phyloP scores from a whole-genome alignment of 2,329 filamentous ascomycete genomes.

The Lasiodiplodia theobromae region DNA sequence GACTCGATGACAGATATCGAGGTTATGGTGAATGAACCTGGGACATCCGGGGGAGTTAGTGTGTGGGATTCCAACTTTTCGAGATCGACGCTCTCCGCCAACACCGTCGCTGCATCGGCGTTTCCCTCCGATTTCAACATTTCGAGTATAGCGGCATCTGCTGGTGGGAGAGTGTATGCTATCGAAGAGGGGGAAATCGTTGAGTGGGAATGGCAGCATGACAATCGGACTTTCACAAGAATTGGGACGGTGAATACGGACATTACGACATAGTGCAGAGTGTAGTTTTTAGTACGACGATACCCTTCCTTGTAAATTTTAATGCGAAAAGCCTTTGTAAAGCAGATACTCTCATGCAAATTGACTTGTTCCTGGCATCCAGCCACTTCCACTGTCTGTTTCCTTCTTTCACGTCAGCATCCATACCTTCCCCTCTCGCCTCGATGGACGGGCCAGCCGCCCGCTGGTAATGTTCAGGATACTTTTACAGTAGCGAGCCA shows the following conservation, averaged over 20 bases:
- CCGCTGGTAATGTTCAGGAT: too few relatives aligned
- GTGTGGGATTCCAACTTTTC: conserved; percentile 9
- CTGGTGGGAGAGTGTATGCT: conserved; percentile 3
- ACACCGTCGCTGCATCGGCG: conserved; percentile 1
- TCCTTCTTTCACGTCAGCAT: too few relatives aligned
- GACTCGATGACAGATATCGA: conserved; percentile 8
- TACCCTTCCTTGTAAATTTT: neutral
- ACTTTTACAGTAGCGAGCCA: too few relatives aligned
- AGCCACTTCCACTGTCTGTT: too few relatives aligned
- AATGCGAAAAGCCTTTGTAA: too few relatives aligned
- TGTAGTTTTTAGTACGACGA: neutral
- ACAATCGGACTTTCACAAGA: neutral
- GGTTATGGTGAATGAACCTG: neutral
- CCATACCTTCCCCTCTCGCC: too few relatives aligned
- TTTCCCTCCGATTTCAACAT: neutral
- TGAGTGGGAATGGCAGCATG: conserved; percentile 15
- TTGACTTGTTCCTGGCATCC: too few relatives aligned
- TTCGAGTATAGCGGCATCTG: neutral
- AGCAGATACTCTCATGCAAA: too few relatives aligned
- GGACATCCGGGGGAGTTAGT: neutral
- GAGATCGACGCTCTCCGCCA: neutral
- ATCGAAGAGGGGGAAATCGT: neutral
- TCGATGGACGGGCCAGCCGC: too few relatives aligned
- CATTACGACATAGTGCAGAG: neutral
- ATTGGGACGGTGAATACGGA: conserved; percentile 9